These are phyloP conservation scores for Thalassiosira exigua DNA, from an alignment of 352 stramenopile species.

Conservation along the genomic window DNA sequence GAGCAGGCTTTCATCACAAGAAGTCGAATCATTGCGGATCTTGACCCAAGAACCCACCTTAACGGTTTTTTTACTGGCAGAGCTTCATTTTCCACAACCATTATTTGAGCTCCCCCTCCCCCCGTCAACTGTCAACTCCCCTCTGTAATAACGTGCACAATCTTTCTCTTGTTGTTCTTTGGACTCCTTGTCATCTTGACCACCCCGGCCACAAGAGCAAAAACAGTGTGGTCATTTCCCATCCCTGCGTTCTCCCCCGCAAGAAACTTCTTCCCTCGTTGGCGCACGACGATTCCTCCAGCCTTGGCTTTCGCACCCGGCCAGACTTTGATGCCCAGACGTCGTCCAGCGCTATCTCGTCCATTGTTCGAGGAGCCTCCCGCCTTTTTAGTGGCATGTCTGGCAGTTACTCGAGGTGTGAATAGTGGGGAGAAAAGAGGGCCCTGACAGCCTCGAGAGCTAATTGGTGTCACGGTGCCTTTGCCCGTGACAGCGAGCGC, in stretches of 20 bases:
- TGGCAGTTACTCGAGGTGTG: slow-evolving; percentile 25
- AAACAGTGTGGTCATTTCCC: slow-evolving; percentile 86
- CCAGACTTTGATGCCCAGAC: slow-evolving; percentile 97
- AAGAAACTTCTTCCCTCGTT: slow-evolving; percentile 96
- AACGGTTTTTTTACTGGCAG: no score
- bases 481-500: neutral
- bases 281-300: slow-evolving; percentile 97
- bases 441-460: neutral
- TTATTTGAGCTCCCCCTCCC: no score
- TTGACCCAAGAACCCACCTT: no score
- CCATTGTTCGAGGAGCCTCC: slow-evolving; percentile 97
- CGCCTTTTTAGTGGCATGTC: slow-evolving; percentile 94
- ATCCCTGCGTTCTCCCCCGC: slow-evolving; percentile 92
- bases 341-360: slow-evolving; percentile 94
- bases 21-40: no score
- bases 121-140: no score
- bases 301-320: slow-evolving; percentile 89
- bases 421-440: slow-evolving; percentile 8
- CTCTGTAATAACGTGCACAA: slow-evolving; percentile 70
- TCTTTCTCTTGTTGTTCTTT: slow-evolving; percentile 77
- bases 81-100: no score
- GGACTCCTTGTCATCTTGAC: slow-evolving; percentile 70
- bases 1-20: no score
- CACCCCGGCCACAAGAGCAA: slow-evolving; percentile 68
- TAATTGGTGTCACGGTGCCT: neutral